A percentile compares a stretch with the other conserved stretches of the same genome.
These are phyloP conservation scores for Sporothrix brasiliensis DNA, from an alignment of 2,329 filamentous ascomycete genomes.

Conservation along the genomic window DNA sequence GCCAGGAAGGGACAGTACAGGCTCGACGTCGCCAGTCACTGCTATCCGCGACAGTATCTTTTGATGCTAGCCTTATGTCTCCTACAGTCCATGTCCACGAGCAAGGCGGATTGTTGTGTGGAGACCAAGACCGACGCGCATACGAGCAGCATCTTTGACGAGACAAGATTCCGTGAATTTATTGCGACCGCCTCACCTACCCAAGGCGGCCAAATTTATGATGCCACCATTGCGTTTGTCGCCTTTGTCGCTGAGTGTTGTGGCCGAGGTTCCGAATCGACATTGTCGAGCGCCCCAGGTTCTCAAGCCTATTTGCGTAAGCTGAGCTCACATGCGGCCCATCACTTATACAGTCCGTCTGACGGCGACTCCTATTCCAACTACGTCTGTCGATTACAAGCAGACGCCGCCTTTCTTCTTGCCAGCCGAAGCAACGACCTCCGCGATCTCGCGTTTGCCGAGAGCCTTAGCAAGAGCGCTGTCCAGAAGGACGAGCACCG, in stretches of 20 bases:
- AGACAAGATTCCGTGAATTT: background rate
- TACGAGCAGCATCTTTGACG: background rate
- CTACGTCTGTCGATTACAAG: constrained; percentile 46
- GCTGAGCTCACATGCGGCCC: constrained; percentile 49
- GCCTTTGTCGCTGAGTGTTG: constrained; percentile 54
- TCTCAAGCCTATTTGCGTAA: constrained; percentile 46
- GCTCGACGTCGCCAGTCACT: background rate
- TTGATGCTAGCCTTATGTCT: background rate
- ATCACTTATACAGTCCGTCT: constrained; percentile 35
- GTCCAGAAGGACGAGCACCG: background rate
- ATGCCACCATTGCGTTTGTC: constrained; percentile 46
- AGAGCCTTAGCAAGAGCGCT: constrained; percentile 44
- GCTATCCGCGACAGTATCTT: constrained; percentile 13
- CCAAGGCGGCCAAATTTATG: constrained; percentile 39
- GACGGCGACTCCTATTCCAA: constrained; percentile 39
- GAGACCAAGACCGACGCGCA: background rate
- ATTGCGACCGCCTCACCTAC: background rate
- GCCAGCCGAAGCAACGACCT: constrained; percentile 58
- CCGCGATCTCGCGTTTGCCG: constrained; percentile 58
- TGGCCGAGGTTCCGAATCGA: constrained; percentile 44
- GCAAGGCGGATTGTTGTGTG: too few species aligned
- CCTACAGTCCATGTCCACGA: background rate
- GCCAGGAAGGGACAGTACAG: background rate
- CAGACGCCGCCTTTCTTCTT: constrained; percentile 55
- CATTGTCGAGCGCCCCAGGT: constrained; percentile 35